Evolutionary conservation across 2,329 filamentous ascomycete genomes (phyloP).

Genomic region (Cryphonectria parasitica): DNA sequence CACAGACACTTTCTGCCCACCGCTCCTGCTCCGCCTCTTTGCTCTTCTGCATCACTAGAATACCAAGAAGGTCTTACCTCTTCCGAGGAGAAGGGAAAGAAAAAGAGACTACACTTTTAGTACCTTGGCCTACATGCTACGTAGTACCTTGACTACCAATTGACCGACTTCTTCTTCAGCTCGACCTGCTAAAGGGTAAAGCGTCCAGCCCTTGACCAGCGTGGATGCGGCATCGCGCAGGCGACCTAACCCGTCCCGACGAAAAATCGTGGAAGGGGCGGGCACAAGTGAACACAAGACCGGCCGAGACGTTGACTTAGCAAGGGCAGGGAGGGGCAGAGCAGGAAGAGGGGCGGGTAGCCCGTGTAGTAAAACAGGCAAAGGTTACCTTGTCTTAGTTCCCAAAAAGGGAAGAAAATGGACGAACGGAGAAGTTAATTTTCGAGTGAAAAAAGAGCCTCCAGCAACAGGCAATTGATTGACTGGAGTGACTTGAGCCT

Average conservation of each 20-base stretch:
- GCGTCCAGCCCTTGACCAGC: neutral
- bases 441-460: neutral
- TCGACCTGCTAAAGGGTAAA: neutral
- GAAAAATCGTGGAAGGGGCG: neutral
- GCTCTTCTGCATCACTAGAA: neutral
- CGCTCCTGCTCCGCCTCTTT: neutral
- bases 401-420: neutral
- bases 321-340: neutral
- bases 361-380: neutral
- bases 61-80: no score
- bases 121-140: neutral
- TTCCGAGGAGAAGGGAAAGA: neutral
- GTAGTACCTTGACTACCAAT: neutral
- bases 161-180: neutral
- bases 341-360: neutral
- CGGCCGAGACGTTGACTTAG: conserved; percentile 5
- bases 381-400: neutral
- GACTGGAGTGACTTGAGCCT: neutral
- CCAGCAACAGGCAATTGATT: neutral
- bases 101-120: neutral
- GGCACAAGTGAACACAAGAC: neutral
- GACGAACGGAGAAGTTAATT: neutral
- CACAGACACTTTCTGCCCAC: neutral
- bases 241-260: neutral
- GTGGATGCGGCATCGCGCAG: neutral